Percentiles rank a stretch among this genome's conserved stretches.
Conservation (phyloP, 176 grass and related monocot genomes). For the Thalia dealbata region DNA sequence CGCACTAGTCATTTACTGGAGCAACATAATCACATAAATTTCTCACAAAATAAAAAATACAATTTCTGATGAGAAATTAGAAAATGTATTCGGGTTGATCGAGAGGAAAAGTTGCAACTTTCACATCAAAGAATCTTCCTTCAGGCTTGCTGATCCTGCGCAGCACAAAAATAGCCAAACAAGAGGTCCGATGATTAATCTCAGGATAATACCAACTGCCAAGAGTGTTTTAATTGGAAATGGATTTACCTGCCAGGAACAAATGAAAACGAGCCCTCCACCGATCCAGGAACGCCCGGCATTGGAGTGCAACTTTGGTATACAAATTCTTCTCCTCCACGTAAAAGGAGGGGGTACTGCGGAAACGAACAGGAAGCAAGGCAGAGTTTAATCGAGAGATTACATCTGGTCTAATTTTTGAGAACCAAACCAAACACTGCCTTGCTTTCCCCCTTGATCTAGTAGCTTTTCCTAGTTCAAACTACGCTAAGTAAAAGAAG, state of each 20-base stretch:
- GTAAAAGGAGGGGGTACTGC: constrained; percentile 64
- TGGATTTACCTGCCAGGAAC: constrained; percentile 71
- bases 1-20: no score
- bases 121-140: constrained; percentile 65
- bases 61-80: constrained; percentile 4
- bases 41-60: no score
- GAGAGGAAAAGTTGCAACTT: constrained; percentile 47
- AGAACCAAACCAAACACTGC: not conserved
- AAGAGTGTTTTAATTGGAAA: not conserved
- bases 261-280: constrained; percentile 79
- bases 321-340: constrained; percentile 68
- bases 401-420: not conserved
- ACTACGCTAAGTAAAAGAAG: constrained; percentile 3
- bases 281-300: constrained; percentile 43
- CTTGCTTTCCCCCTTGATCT: not conserved
- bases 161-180: constrained; percentile 1
- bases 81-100: constrained; percentile 54
- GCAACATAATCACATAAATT: no score
- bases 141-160: constrained; percentile 59
- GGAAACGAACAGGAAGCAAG: constrained; percentile 19
- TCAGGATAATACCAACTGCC: no score
- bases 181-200: constrained; percentile 1
- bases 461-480: not conserved
- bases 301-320: constrained; percentile 67
- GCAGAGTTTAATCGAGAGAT: not conserved